phyloP scores from a whole-genome alignment of 805 yeast genomes.

The Yamadazyma philogaea region DNA sequence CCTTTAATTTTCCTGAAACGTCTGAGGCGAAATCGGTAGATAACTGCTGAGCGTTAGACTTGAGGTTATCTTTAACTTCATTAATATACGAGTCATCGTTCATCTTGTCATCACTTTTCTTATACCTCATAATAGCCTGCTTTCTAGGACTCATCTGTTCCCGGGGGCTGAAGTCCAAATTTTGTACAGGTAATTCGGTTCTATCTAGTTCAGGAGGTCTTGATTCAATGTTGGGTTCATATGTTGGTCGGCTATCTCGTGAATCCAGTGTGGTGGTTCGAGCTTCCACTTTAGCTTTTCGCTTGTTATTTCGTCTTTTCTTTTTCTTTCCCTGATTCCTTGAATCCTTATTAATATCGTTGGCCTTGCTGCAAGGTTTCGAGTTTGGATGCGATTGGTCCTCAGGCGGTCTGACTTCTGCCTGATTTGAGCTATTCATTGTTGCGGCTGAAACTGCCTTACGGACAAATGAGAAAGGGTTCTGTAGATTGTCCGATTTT shows the following conservation, averaged over 20 bases:
- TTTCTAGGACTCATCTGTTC: constrained; percentile 33
- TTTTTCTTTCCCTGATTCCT: constrained; percentile 2
- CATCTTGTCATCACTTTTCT: constrained; percentile 25
- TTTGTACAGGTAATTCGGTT: background rate
- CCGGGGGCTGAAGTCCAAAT: constrained; percentile 4
- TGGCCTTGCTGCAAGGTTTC: background rate
- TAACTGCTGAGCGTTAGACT: constrained; percentile 9
- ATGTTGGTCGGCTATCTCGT: background rate
- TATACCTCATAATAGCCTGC: constrained; percentile 38
- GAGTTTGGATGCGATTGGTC: background rate
- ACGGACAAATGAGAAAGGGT: no score
- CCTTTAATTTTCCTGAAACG: background rate
- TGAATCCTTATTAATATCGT: background rate
- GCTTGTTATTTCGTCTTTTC: constrained; percentile 9
- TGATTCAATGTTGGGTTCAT: constrained; percentile 1
- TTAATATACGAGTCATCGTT: constrained; percentile 19
- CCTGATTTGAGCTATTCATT: background rate
- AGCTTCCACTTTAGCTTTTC: constrained; percentile 1
- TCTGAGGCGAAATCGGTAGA: background rate
- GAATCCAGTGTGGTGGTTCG: background rate
- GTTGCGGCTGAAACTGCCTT: background rate
- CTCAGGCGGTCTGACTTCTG: background rate
- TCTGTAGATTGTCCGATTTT: no score
- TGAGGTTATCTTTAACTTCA: constrained; percentile 29
- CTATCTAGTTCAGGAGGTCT: constrained; percentile 6